Percentiles rank a stretch among this genome's conserved stretches.
phyloP scores from a whole-genome alignment of 2,329 filamentous ascomycete species.

The Sarocladium kiliense region DNA sequence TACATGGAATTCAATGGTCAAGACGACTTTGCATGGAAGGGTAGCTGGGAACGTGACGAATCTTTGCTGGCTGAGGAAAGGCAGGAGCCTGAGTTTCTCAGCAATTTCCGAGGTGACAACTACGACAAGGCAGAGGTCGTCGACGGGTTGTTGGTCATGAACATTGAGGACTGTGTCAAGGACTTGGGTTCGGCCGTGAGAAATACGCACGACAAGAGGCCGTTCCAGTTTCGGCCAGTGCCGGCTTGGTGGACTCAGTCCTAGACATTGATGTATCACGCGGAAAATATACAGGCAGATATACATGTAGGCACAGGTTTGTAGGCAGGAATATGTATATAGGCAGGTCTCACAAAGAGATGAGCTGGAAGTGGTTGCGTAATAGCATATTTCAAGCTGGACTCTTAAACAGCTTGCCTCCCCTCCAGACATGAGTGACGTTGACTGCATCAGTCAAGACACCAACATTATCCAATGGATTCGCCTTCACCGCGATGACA shows the following conservation, averaged over 20 bases:
- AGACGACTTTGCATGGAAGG: not conserved
- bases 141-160: not conserved
- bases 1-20: not conserved
- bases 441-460: constrained; percentile 32
- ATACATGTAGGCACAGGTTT: no score
- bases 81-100: not conserved
- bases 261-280: not conserved
- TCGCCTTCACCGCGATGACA: constrained; percentile 36
- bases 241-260: not conserved
- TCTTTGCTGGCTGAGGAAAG: not conserved
- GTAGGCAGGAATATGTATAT: no score
- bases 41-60: constrained; percentile 1
- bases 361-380: no score
- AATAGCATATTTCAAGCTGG: not conserved
- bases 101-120: not conserved
- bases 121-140: not conserved
- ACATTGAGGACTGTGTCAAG: not conserved
- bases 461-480: constrained; percentile 38
- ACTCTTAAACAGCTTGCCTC: not conserved
- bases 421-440: constrained; percentile 38
- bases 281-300: no score
- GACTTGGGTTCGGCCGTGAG: not conserved
- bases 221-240: not conserved
- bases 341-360: no score
- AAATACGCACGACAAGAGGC: not conserved